Percentiles rank a stretch among this genome's conserved stretches.
Evolutionary conservation across 2,329 filamentous ascomycete species (phyloP).

Genomic region (Penicillium occitanis): DNA sequence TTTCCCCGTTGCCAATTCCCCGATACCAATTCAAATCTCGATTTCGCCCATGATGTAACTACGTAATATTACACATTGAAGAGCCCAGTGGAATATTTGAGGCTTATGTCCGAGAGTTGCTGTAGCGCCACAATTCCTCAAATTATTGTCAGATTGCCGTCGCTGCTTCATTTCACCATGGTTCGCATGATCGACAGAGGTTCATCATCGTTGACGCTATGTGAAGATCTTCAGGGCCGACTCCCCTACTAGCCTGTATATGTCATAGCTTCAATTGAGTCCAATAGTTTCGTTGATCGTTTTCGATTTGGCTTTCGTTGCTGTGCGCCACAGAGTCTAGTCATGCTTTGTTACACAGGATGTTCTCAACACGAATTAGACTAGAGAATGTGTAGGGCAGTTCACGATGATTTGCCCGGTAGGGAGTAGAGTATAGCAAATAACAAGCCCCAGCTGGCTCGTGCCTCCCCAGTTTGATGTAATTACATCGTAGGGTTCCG

Average conservation of each 20-base stretch:
- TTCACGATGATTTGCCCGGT: background rate
- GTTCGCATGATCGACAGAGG: background rate
- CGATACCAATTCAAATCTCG: background rate
- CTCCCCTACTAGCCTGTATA: background rate
- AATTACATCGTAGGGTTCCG: background rate
- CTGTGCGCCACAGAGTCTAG: background rate
- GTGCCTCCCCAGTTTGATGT: background rate
- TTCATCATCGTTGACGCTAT: background rate
- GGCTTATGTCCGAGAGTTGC: background rate
- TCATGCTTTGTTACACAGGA: background rate
- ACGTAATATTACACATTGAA: background rate
- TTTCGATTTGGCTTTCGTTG: background rate
- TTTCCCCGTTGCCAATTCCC: background rate
- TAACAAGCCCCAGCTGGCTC: background rate
- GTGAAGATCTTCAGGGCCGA: background rate
- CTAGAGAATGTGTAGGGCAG: background rate
- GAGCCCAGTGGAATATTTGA: background rate
- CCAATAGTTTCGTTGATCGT: background rate
- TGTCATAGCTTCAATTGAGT: background rate
- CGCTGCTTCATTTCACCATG: background rate
- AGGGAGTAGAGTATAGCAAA: background rate
- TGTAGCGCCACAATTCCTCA: background rate
- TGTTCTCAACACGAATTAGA: background rate
- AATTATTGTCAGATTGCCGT: background rate
- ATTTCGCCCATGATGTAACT: background rate